Base-by-base conservation (phyloP, 1,139 yeast species). In the Kodamaea fungicola region DNA sequence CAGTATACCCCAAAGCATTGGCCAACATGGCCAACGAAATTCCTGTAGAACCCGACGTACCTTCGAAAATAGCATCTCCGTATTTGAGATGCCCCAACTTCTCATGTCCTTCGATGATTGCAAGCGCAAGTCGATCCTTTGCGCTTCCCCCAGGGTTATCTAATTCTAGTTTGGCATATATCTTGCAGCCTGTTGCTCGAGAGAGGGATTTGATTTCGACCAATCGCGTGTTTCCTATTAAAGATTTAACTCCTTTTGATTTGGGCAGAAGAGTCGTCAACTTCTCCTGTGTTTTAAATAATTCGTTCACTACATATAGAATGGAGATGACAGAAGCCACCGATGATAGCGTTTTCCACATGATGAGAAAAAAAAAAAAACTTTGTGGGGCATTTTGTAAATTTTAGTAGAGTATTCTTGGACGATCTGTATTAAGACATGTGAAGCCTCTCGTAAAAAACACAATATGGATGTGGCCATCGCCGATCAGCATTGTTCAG, bases 31-130 rank as follows among this genome's bases (percentile, higher is more conserved):
- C 96, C 47, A 92, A 76, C 2, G 96, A 86, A 22, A 92, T 92
- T 7, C 98, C 98, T 0, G 98, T 92, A 0, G 96, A 87, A 0
- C 97, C 97, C 8, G 94, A 82, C 0, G 97, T 92, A 3, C 98
- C 98, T 64, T 92, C 98, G 56, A 83, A 89, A 4, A 87, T 78
- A 12, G 81, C 73, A 54, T 86, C 89, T 5, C 67, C 67, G 30
- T 61, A 49, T 7, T 64, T 57, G 30, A 90, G 57, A 9, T 67
- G 57, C 0, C 92, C 94, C 31, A 53, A 45, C 8, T 47, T 39
- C 57, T 87, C 96, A 39, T 86, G 85, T 12, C 76, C 76, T 38
- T 77, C 64, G 24, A 90, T 83, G 48, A 92, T 84, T 1, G 95
- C 85, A 35, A 87, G 69, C 1, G 97, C 98, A 29, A 92, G 95